A percentile compares a stretch with the other conserved stretches of the same genome.
Evolutionary conservation across 345 rosid species (phyloP).

Genomic region (Schrenkiella parvula): DNA sequence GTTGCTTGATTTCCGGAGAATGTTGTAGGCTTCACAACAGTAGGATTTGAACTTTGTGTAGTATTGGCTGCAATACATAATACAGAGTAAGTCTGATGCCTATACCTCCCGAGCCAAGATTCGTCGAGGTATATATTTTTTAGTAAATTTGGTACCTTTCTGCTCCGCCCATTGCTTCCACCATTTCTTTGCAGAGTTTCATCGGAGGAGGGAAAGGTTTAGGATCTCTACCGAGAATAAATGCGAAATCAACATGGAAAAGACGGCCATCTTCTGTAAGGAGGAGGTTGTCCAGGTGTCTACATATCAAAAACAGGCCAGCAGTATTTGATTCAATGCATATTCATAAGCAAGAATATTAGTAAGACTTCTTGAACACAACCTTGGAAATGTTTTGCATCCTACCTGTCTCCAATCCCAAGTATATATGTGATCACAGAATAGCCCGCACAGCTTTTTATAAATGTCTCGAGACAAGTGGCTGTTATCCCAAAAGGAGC

Average conservation of each 20-base stretch:
- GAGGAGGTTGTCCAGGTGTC: conserved; percentile 96
- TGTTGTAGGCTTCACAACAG: conserved; percentile 99
- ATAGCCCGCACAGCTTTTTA: conserved; percentile 98
- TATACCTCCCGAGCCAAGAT: background rate
- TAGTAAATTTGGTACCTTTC: conserved; percentile 56
- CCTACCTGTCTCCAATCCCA: conserved; percentile 97
- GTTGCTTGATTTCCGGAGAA: conserved; percentile 97
- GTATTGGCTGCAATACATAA: conserved; percentile 65
- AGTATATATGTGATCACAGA: conserved; percentile 94
- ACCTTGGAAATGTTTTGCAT: background rate
- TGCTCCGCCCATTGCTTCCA: conserved; percentile 99
- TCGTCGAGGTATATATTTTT: background rate
- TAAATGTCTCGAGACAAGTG: conserved; percentile 90
- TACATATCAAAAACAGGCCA: conserved; percentile 32
- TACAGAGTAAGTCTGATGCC: background rate
- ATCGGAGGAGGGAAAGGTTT: conserved; percentile 99
- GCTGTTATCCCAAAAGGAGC: conserved; percentile 96
- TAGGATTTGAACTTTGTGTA: conserved; percentile 95
- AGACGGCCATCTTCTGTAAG: conserved; percentile 94
- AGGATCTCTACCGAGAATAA: conserved; percentile 96
- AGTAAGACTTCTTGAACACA: background rate
- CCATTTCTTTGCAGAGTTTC: conserved; percentile 99
- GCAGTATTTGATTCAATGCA: background rate
- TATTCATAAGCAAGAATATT: background rate
- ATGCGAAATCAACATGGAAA: conserved; percentile 97